Percentiles rank a stretch among this genome's conserved stretches.
Evolutionary conservation across 768 basidiomycete species (phyloP).

Genomic region (Megacollybia marginata): DNA sequence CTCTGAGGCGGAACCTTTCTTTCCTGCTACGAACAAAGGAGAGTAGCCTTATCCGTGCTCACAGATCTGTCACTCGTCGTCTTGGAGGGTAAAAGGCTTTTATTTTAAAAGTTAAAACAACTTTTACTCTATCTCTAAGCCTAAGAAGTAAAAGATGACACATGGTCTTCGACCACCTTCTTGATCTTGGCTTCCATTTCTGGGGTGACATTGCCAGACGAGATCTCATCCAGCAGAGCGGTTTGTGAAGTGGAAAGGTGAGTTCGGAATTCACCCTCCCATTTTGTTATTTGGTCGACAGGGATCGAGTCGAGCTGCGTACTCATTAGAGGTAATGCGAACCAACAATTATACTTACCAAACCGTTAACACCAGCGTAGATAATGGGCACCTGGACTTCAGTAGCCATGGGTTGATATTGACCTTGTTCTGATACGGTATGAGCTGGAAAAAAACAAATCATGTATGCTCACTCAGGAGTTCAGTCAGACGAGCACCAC

Average conservation of each 20-base stretch:
- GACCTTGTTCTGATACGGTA: conserved; percentile 75
- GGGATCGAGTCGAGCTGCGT: conserved; percentile 85
- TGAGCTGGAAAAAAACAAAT: conserved; percentile 8
- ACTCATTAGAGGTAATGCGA: not conserved
- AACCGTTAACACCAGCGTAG: conserved; percentile 99
- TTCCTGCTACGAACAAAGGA: no score
- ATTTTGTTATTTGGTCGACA: conserved; percentile 88
- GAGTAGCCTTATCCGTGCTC: no score
- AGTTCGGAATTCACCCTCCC: conserved; percentile 89
- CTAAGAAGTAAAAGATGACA: conserved; percentile 69
- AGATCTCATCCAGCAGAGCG: conserved; percentile 77
- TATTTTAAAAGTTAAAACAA: no score
- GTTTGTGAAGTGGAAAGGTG: conserved; percentile 73
- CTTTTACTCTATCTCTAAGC: not conserved
- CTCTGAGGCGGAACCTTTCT: no score
- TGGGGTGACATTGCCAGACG: conserved; percentile 74
- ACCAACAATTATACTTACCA: conserved; percentile 41
- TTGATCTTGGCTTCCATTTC: conserved; percentile 93
- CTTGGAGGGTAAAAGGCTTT: no score
- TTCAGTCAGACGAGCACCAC: conserved; percentile 98
- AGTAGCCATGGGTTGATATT: conserved; percentile 91
- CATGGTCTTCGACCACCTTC: conserved; percentile 89
- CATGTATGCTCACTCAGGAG: conserved; percentile 60
- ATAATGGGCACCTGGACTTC: conserved; percentile 98
- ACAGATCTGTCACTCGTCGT: no score